Conservation (phyloP, 2,329 filamentous ascomycete genomes). For the Xylaria digitata region DNA sequence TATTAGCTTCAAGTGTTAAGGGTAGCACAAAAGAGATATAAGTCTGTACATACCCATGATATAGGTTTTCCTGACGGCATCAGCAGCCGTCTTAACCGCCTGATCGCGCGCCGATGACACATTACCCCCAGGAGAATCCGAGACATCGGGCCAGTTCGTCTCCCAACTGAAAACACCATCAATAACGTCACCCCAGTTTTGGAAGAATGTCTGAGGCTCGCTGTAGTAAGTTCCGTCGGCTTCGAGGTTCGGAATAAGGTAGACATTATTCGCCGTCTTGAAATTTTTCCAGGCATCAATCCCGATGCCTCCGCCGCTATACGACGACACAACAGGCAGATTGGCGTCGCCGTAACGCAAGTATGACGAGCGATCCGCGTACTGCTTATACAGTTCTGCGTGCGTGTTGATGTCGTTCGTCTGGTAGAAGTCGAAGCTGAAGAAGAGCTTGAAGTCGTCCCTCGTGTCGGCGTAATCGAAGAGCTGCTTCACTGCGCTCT, state of each 20-base stretch:
- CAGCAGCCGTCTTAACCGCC: conserved; percentile 41
- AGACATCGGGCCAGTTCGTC: conserved; percentile 50
- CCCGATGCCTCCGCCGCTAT: conserved; percentile 43
- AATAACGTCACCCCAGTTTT: conserved; percentile 48
- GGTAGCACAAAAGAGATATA: background rate
- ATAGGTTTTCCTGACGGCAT: conserved; percentile 49
- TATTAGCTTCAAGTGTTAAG: conserved; percentile 21
- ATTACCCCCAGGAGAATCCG: conserved; percentile 42
- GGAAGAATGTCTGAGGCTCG: conserved; percentile 44
- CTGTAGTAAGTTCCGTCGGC: conserved; percentile 50
- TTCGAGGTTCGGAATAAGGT: conserved; percentile 52
- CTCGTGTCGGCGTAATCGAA: conserved; percentile 48
- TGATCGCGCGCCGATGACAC: conserved; percentile 45
- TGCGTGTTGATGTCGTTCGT: conserved; percentile 43
- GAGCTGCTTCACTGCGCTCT: conserved; percentile 46
- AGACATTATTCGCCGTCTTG: conserved; percentile 46
- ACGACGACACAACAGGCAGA: conserved; percentile 50
- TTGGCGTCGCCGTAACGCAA: conserved; percentile 45
- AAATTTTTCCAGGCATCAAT: conserved; percentile 47
- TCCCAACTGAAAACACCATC: conserved; percentile 55
- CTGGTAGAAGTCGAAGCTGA: conserved; percentile 52
- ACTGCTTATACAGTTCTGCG: conserved; percentile 43
- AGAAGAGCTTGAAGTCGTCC: conserved; percentile 51
- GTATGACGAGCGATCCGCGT: conserved; percentile 47
- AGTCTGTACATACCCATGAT: conserved; percentile 48